These are phyloP conservation scores for Fusarium beomiforme DNA, from an alignment of 2,329 filamentous ascomycete genomes.

Conservation along the genomic window DNA sequence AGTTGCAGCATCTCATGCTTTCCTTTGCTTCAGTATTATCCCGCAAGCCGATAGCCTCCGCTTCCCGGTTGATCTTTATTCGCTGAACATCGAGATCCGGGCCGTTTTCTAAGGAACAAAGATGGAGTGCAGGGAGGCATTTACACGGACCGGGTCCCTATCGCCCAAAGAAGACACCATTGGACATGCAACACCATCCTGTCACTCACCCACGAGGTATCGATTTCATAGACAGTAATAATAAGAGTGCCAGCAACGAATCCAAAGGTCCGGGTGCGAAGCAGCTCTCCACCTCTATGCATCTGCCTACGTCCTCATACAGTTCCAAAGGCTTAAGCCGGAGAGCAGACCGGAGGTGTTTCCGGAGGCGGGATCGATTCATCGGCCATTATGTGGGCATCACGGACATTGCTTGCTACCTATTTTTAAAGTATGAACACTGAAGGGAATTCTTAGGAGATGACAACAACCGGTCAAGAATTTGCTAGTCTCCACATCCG, in stretches of 20 bases:
- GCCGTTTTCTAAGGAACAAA: constrained; percentile 24
- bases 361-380: constrained; percentile 29
- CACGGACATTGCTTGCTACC: neutral
- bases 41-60: constrained; percentile 33
- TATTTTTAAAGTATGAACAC: neutral
- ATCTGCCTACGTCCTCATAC: constrained; percentile 7
- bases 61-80: constrained; percentile 9
- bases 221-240: constrained; percentile 13
- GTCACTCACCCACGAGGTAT: constrained; percentile 22
- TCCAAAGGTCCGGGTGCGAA: constrained; percentile 5
- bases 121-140: constrained; percentile 25
- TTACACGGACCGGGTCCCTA: constrained; percentile 4
- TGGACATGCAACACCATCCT: constrained; percentile 20
- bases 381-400: constrained; percentile 21
- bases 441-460: neutral
- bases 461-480: neutral
- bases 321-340: constrained; percentile 22
- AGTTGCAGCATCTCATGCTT: constrained; percentile 5
- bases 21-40: constrained; percentile 21
- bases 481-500: constrained; percentile 6
- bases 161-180: constrained; percentile 3
- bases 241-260: constrained; percentile 14
- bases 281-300: constrained; percentile 25
- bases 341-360: constrained; percentile 33
- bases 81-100: constrained; percentile 29